Percentiles rank a stretch among this genome's conserved stretches.
phyloP scores from a whole-genome alignment of 2,329 filamentous ascomycete genomes.

The Sclerotinia nivalis region DNA sequence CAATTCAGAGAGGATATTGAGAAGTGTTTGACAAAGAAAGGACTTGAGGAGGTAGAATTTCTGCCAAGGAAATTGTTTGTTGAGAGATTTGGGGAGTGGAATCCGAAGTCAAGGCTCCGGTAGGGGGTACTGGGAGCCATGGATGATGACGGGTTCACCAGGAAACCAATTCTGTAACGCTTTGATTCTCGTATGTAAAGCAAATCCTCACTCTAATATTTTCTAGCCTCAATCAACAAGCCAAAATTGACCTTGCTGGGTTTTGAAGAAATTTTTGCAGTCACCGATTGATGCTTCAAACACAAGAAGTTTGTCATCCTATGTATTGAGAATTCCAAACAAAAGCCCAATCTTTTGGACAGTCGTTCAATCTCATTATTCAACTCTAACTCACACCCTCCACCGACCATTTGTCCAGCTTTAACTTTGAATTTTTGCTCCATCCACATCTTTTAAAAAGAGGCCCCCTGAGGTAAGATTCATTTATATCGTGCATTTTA shows the following conservation, averaged over 20 bases:
- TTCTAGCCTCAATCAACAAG: not conserved
- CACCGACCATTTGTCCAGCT: not conserved
- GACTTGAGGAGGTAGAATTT: not conserved
- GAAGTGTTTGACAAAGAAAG: not conserved
- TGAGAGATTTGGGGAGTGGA: not conserved
- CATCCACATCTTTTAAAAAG: not conserved
- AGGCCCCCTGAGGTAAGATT: not conserved
- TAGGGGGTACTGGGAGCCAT: not conserved
- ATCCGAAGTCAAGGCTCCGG: not conserved
- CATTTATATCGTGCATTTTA: not conserved
- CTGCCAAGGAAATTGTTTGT: not conserved
- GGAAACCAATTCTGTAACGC: not conserved
- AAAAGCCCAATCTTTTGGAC: too few relatives aligned
- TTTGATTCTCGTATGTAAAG: too few relatives aligned
- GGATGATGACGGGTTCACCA: too few relatives aligned
- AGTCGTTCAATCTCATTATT: not conserved
- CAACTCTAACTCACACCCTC: not conserved
- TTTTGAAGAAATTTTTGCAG: not conserved
- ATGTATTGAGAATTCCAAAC: too few relatives aligned
- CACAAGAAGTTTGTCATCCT: too few relatives aligned
- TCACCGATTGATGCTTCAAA: not conserved
- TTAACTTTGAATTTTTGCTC: not conserved
- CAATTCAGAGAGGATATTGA: not conserved
- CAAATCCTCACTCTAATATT: not conserved
- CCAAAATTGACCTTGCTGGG: not conserved